These are phyloP conservation scores for Chlorella sp. DNA, from an alignment of 139 green algal species.

Conservation along the genomic window DNA sequence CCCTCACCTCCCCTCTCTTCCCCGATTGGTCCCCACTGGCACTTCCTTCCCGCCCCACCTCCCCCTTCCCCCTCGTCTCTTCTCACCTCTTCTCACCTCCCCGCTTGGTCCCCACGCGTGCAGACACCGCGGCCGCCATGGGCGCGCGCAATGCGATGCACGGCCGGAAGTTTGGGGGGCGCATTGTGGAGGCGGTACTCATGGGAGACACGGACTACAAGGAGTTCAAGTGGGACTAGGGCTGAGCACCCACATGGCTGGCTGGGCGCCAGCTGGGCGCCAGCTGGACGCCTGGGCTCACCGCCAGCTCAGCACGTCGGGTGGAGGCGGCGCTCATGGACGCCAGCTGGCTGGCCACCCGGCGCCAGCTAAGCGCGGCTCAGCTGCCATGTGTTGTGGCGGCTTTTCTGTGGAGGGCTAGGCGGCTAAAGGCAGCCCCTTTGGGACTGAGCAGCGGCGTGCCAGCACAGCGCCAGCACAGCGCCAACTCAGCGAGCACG, in stretches of 20 bases:
- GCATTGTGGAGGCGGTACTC: conserved; percentile 77
- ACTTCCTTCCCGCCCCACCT: neutral
- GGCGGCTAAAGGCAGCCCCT: too few species aligned
- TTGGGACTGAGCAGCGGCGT: too few species aligned
- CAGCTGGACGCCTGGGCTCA: neutral
- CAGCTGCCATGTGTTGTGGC: too few species aligned
- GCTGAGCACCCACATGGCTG: neutral
- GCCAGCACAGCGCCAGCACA: neutral
- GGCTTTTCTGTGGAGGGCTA: too few species aligned
- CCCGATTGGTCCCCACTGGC: neutral
- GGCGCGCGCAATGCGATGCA: conserved; percentile 83
- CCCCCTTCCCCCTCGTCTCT: too few species aligned
- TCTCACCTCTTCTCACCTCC: neutral
- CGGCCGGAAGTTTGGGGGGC: conserved; percentile 86
- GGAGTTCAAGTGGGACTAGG: conserved; percentile 24
- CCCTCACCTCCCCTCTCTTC: too few species aligned
- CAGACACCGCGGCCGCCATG: conserved; percentile 64
- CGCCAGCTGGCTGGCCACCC: too few species aligned
- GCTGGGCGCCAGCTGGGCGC: neutral
- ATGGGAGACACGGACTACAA: conserved; percentile 75
- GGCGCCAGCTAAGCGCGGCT: too few species aligned
- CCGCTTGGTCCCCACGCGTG: neutral
- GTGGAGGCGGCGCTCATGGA: too few species aligned
- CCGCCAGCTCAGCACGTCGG: too few species aligned
- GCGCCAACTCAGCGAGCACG: too few species aligned